A percentile compares a stretch with the other conserved stretches of the same genome.
These are phyloP conservation scores for Hypoxylon subgilvum DNA, from an alignment of 495 filamentous ascomycete species.

Conservation along the genomic window DNA sequence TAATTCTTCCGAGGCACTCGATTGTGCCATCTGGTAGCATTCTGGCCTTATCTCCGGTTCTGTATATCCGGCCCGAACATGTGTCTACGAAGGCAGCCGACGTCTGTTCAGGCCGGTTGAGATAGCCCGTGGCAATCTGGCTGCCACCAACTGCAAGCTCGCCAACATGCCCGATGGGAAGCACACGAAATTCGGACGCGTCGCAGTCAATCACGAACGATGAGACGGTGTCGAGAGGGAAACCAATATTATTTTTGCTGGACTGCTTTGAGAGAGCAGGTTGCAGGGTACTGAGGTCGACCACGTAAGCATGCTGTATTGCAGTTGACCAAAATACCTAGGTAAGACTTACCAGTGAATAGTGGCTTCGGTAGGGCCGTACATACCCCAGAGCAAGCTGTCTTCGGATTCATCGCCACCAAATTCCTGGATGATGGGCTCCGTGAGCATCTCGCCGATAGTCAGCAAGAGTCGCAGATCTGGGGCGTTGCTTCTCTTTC, in stretches of 20 bases:
- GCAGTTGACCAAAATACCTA: not conserved
- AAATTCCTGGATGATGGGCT: constrained; percentile 74
- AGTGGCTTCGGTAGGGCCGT: constrained; percentile 83
- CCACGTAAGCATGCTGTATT: not conserved
- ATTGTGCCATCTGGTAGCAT: constrained; percentile 70
- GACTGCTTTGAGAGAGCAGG: constrained; percentile 44
- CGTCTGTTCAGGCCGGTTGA: constrained; percentile 82
- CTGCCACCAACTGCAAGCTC: constrained; percentile 83
- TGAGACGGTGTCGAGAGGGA: constrained; percentile 77
- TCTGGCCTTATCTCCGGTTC: constrained; percentile 83
- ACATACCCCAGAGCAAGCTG: constrained; percentile 80
- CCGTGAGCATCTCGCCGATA: constrained; percentile 87
- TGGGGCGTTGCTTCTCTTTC: constrained; percentile 65
- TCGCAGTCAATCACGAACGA: constrained; percentile 63
- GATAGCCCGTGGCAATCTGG: constrained; percentile 79
- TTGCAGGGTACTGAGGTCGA: constrained; percentile 49
- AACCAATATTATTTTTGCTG: constrained; percentile 70
- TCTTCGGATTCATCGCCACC: constrained; percentile 50
- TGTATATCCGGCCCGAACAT: constrained; percentile 68
- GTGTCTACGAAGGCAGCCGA: constrained; percentile 67
- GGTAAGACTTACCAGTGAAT: constrained; percentile 64
- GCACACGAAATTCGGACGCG: constrained; percentile 49
- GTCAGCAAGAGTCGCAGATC: constrained; percentile 70
- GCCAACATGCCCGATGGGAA: constrained; percentile 71
- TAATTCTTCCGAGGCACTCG: constrained; percentile 83